Evolutionary conservation across 2,329 filamentous ascomycete species (phyloP).

Genomic region (Trematosphaeria pertusa): DNA sequence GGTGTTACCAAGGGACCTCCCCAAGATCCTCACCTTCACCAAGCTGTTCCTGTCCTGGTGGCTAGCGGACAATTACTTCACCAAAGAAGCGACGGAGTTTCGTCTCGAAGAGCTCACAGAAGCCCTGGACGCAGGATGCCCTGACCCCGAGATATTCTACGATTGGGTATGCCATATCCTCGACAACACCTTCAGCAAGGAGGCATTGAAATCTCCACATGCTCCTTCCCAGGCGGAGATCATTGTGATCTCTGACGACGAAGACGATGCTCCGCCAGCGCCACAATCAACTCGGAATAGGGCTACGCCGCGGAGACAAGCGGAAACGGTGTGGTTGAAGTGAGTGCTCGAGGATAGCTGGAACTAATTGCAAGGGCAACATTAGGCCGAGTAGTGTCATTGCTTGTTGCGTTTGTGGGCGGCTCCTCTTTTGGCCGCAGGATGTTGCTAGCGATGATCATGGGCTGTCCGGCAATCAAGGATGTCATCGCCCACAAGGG

Average conservation of each 20-base stretch:
- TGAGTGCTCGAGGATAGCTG: too few species aligned
- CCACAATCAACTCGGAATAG: background rate
- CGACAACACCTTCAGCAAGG: constrained; percentile 30
- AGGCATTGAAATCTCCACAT: constrained; percentile 26
- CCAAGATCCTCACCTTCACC: constrained; percentile 32
- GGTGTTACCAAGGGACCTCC: constrained; percentile 30
- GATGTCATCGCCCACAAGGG: too few species aligned
- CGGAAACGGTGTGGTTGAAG: too few species aligned
- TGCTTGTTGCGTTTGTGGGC: too few species aligned
- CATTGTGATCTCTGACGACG: constrained; percentile 38
- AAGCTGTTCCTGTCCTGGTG: constrained; percentile 47
- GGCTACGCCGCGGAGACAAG: background rate
- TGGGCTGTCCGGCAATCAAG: too few species aligned
- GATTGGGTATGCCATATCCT: constrained; percentile 34
- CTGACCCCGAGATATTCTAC: constrained; percentile 29
- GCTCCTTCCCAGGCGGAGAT: constrained; percentile 35
- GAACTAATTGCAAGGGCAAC: too few species aligned
- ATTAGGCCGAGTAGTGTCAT: too few species aligned
- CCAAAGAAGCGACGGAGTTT: constrained; percentile 7
- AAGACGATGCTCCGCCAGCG: constrained; percentile 10
- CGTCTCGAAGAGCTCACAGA: constrained; percentile 25
- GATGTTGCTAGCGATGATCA: too few species aligned
- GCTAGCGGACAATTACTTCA: constrained; percentile 31
- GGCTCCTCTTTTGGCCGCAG: too few species aligned
- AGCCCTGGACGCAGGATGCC: constrained; percentile 16